These are phyloP conservation scores for Neonectria coccinea DNA, from an alignment of 2,329 filamentous ascomycete genomes.

Conservation along the genomic window DNA sequence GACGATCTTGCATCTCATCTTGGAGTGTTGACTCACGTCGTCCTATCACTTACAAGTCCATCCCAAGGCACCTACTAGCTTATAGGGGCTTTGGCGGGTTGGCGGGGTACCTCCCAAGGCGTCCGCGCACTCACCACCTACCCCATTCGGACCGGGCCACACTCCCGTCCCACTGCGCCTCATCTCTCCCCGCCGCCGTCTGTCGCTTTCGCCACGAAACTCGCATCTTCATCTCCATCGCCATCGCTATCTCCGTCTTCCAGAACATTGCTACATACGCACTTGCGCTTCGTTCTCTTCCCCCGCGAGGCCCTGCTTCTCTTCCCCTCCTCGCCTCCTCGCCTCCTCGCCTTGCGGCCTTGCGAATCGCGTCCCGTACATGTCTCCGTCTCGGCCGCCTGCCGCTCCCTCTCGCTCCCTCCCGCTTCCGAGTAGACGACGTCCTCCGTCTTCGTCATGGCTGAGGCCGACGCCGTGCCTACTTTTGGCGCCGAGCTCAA, in stretches of 20 bases:
- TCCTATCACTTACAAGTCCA: not conserved
- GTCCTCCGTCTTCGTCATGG: conserved; percentile 65
- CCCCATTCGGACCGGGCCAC: conserved; percentile 30
- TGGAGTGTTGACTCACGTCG: too few species aligned
- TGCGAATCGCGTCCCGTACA: conserved; percentile 32
- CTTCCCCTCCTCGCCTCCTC: not conserved
- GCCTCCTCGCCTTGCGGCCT: conserved; percentile 4
- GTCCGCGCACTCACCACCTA: conserved; percentile 40
- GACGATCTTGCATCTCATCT: too few species aligned
- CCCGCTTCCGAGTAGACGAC: conserved; percentile 36
- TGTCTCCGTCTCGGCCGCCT: conserved; percentile 38
- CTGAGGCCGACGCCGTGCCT: conserved; percentile 83
- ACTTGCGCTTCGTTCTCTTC: not conserved
- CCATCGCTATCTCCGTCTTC: conserved; percentile 11
- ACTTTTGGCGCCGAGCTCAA: conserved; percentile 95
- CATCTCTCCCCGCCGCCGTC: conserved; percentile 12
- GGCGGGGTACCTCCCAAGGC: conserved; percentile 33
- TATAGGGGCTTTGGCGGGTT: conserved; percentile 21
- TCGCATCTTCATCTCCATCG: conserved; percentile 10
- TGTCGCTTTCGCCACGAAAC: conserved; percentile 31
- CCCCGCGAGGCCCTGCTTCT: not conserved
- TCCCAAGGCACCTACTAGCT: conserved; percentile 19
- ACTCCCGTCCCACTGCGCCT: conserved; percentile 24
- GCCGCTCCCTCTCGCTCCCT: conserved; percentile 36
- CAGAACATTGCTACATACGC: conserved; percentile 4